Conservation (phyloP, 495 filamentous ascomycete genomes). For the Collariella sp. region DNA sequence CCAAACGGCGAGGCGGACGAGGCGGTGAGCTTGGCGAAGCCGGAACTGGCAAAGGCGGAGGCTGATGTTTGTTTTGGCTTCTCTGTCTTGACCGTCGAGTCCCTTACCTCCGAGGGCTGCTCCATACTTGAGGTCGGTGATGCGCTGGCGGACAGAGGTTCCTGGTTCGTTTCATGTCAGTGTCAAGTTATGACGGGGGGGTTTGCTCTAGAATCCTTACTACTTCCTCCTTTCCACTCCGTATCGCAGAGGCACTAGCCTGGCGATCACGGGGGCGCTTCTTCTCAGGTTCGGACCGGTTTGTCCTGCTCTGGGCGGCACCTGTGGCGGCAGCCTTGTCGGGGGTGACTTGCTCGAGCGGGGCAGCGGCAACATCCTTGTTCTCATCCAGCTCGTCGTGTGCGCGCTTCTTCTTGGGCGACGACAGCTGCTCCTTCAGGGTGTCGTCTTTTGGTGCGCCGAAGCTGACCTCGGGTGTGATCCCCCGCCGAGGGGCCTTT, state of each 20-base stretch:
- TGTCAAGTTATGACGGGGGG: background rate
- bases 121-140: conserved; percentile 19
- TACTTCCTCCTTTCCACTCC: conserved; percentile 16
- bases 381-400: conserved; percentile 43
- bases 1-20: conserved; percentile 40
- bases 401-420: conserved; percentile 51
- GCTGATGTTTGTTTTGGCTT: conserved; percentile 27
- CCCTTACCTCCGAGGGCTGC: conserved; percentile 3
- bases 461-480: conserved; percentile 28
- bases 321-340: conserved; percentile 16
- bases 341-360: conserved; percentile 29
- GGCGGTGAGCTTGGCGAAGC: conserved; percentile 42
- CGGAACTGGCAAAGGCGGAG: conserved; percentile 43
- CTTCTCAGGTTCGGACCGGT: conserved; percentile 47
- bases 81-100: conserved; percentile 7
- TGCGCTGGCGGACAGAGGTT: conserved; percentile 14
- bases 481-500: conserved; percentile 7
- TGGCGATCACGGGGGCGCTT: conserved; percentile 43
- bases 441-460: conserved; percentile 26
- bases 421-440: conserved; percentile 39
- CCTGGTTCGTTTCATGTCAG: conserved; percentile 14
- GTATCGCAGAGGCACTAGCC: conserved; percentile 12
- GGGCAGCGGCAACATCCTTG: conserved; percentile 30
- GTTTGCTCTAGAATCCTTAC: conserved; percentile 9
- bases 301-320: conserved; percentile 30